Evolutionary conservation across 108 stramenopile genomes (phyloP), one percentile per base, ranked within the genome.

Genomic region (Schizochytrium sp.): DNA sequence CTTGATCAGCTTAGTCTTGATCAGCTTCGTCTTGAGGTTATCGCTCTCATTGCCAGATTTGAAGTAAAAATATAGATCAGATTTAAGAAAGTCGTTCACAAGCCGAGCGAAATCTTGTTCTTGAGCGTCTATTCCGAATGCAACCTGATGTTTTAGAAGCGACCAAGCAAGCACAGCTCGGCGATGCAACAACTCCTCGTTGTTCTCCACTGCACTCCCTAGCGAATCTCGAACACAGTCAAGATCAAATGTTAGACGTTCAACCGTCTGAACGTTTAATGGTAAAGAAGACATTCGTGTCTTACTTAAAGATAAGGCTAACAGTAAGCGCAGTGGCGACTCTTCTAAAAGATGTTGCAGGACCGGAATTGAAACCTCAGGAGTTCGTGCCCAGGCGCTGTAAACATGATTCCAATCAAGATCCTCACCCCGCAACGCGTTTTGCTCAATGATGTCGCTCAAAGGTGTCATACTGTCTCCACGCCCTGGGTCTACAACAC

Each of bases 391-490:
- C 73, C 73, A 83, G 73, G 50, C 55, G 73, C 19, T 46, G n/a
- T 83, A 83, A 2, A 83, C 73, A 55, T 55, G 50, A 83, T 83
- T 83, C 73, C 73, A 83, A 28, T 83, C 50, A 46, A 83, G 19
- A n/a, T 83, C 73, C n/a, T 7, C 5, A 53, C 73, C 73, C 10
- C 73, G 2, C 10, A 83, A 53, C 73, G 73, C 73, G 4, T 2
- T 83, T 53, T 19, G 73, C 53, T 83, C 73, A 53, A 83, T 83
- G 73, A 83, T 83, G 55, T 83, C 73, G 73, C 73, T 83, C 0
- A 83, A 28, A 46, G 73, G 73, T 53, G 73, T 83, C 73, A 83
- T 83, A 4, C 50, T n/a, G n/a, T 83, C 73, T 55, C 73, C 73
- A 4, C 73, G 46, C 8, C 73, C 73, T 55, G 73, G 73, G n/a